Base-by-base conservation (phyloP, 768 basidiomycete genomes). In the Royoungia palumana region DNA sequence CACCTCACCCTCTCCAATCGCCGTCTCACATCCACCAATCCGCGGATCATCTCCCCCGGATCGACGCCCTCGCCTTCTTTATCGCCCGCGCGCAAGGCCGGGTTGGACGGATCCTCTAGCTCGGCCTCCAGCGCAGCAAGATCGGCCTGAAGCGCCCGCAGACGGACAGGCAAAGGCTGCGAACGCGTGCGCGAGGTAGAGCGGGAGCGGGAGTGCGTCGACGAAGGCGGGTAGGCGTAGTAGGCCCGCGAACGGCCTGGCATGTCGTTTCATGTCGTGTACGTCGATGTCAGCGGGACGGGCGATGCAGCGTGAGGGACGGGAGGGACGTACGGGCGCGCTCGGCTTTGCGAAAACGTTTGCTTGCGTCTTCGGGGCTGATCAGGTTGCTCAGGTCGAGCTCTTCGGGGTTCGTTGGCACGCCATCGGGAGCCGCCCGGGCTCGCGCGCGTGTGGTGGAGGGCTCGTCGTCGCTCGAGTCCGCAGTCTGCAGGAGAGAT, bases 61-160 rank as follows among this genome's bases (percentile, higher is more conserved):
- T 89, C 85, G 17, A 83, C 76, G 42, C 78, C 75, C 35, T 78
- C 78, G 3, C 62, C 60, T 6, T 54, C 50, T 36, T 79, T 77
- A 46, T 81, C 79, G 22, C 75, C 70, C 48, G 84, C 84, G 41
- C 75, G 74, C 21, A 87, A 60, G 12, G 81, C 69, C 14, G 85
- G 85, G 61, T 86, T 90, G 4, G 88, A 78, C 10, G 88, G 89
- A 56, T 91, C 87, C 0, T 83, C 75, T n/a, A 94, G 73, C 60
- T 94, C 90, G 1, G 72, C 64, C 64, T 99, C 95, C 4, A 99
- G 75, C 24, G 89, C 77, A 0, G 78, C 67, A 1, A 97, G 73
- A 60, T 99, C 95, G 2, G 78, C 76, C 51, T 92, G 87, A 8
- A 99, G 74, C 2, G 72, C 66, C 9, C 78, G 78, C 19, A 93